Conservation (phyloP, 192 early-diverging fungal genomes). For the Coemansia interrupta region DNA sequence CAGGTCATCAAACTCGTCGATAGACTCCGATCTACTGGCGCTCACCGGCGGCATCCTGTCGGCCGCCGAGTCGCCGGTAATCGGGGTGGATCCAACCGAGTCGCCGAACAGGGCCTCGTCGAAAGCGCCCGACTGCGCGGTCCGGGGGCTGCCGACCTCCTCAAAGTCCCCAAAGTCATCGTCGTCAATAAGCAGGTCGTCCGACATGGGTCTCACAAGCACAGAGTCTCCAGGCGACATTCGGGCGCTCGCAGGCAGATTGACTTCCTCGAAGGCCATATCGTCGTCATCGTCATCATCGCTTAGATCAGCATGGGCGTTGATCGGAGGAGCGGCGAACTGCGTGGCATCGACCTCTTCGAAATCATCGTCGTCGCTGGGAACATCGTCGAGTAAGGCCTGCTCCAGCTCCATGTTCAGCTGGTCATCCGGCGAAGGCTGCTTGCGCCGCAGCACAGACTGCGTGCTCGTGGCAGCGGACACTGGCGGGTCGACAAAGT, state of each 20-base stretch:
- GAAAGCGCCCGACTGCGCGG: slow-evolving; percentile 6
- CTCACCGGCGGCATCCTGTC: not conserved
- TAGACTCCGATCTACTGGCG: slow-evolving; percentile 6
- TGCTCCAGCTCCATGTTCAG: slow-evolving; percentile 30
- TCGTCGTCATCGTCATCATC: slow-evolving; percentile 33
- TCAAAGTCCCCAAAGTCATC: slow-evolving; percentile 49
- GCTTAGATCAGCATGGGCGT: not conserved
- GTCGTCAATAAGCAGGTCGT: slow-evolving; percentile 8
- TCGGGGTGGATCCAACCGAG: slow-evolving; percentile 19
- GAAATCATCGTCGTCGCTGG: slow-evolving; percentile 47
- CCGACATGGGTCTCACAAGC: not conserved
- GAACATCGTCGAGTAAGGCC: slow-evolving; percentile 19
- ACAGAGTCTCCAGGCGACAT: slow-evolving; percentile 6
- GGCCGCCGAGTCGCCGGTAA: slow-evolving; percentile 4
- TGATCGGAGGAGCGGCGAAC: slow-evolving; percentile 9
- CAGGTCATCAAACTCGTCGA: slow-evolving; percentile 45
- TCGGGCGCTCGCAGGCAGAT: slow-evolving; percentile 8
- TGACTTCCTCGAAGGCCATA: slow-evolving; percentile 42
- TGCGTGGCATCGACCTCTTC: slow-evolving; percentile 37
- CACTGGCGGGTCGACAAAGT: slow-evolving; percentile 14
- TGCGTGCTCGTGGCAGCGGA: not conserved
- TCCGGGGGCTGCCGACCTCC: slow-evolving; percentile 26
- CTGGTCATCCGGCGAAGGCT: slow-evolving; percentile 16
- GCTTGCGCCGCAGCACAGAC: too few species aligned
- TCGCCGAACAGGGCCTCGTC: slow-evolving; percentile 36